A percentile compares a stretch with the other conserved stretches of the same genome.
Evolutionary conservation across 805 yeast genomes (phyloP).

Genomic region (Starmera caribaea): DNA sequence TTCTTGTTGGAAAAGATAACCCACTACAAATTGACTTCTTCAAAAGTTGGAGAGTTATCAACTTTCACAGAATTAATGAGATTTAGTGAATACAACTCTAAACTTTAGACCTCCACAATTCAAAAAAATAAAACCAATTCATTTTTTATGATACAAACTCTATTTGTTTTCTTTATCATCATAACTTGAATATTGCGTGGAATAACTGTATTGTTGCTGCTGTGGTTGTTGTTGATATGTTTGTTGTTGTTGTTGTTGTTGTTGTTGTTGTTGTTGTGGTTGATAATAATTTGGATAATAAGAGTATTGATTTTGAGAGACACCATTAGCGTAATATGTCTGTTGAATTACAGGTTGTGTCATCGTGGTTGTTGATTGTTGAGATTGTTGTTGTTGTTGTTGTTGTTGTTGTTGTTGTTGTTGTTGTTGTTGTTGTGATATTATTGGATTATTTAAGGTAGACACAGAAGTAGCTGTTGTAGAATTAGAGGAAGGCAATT

Average conservation of each 20-base stretch:
- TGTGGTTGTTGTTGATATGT: conserved; percentile 1
- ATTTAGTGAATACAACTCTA: too few relatives aligned
- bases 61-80: too few relatives aligned
- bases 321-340: conserved; percentile 2
- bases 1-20: too few relatives aligned
- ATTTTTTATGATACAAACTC: too few relatives aligned
- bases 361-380: neutral
- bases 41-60: too few relatives aligned
- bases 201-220: conserved; percentile 1
- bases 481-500: neutral
- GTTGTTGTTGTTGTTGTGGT: conserved; percentile 3
- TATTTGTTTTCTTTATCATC: neutral
- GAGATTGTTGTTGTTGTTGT: conserved; percentile 3
- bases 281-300: neutral
- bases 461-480: neutral
- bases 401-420: conserved; percentile 2
- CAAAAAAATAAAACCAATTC: too few relatives aligned
- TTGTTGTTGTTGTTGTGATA: conserved; percentile 8
- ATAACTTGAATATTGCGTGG: conserved; percentile 2
- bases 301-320: neutral
- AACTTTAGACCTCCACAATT: too few relatives aligned
- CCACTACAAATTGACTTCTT: too few relatives aligned
- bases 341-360: neutral
- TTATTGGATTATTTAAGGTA: neutral
- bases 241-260: conserved; percentile 4